Percentiles rank a stretch among this genome's conserved stretches.
Evolutionary conservation across 257 asterid genomes (phyloP).

Genomic region (Lantana camara): DNA sequence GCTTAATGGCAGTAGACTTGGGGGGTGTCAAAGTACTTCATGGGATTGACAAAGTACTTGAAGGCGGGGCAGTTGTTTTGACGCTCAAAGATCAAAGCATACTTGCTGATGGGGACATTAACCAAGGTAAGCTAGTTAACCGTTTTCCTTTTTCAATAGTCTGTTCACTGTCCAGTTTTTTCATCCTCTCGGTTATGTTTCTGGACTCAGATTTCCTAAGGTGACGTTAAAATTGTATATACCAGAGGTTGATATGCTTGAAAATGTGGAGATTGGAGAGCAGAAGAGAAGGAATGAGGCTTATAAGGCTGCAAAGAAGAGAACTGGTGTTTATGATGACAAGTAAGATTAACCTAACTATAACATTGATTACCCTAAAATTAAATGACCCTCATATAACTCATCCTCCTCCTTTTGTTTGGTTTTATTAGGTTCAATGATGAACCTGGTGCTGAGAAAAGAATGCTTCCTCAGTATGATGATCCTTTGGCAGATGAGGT

Average conservation of each 20-base stretch:
- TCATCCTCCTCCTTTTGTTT: slow-evolving; percentile 18
- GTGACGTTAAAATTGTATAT: slow-evolving; percentile 79
- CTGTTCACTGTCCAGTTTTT: slow-evolving; percentile 28
- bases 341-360: slow-evolving; percentile 52
- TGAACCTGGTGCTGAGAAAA: slow-evolving; percentile 60
- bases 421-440: slow-evolving; percentile 65
- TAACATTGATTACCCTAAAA: slow-evolving; percentile 11
- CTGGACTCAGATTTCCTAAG: slow-evolving; percentile 93
- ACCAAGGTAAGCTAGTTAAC: slow-evolving; percentile 60
- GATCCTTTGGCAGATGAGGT: slow-evolving; percentile 93
- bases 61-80: slow-evolving; percentile 93
- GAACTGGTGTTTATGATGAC: slow-evolving; percentile 74
- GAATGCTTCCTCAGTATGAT: slow-evolving; percentile 92
- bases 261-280: slow-evolving; percentile 98
- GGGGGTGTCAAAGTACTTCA: slow-evolving; percentile 90
- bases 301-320: slow-evolving; percentile 86
- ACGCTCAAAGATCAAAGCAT: slow-evolving; percentile 97
- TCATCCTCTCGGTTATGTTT: slow-evolving; percentile 55
- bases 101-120: slow-evolving; percentile 80
- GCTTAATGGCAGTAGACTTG: slow-evolving; percentile 50
- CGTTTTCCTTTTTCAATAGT: slow-evolving; percentile 11
- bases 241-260: slow-evolving; percentile 97
- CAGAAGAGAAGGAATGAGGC: slow-evolving; percentile 91
- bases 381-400: slow-evolving; percentile 13
- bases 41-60: slow-evolving; percentile 89